These are phyloP conservation scores for Eucalyptus regnans DNA, from an alignment of 345 rosid species.

Conservation along the genomic window DNA sequence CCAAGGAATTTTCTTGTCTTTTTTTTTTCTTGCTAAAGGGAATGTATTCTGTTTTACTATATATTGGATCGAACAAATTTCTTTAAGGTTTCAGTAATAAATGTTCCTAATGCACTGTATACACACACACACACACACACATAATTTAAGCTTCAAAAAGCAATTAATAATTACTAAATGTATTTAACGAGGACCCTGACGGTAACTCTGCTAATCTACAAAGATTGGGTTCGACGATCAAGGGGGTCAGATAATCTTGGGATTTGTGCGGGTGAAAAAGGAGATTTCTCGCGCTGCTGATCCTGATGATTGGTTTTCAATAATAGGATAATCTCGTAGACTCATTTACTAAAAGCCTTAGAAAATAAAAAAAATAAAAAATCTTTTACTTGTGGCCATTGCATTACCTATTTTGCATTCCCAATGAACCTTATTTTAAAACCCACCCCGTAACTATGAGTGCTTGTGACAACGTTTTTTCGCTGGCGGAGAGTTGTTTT, in stretches of 20 bases:
- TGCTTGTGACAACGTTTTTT: no score
- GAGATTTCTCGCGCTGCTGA: neutral
- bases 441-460: neutral
- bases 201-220: neutral
- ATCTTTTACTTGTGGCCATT: neutral
- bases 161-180: neutral
- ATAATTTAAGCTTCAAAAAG: neutral
- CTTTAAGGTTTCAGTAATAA: neutral
- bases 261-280: neutral
- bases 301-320: neutral
- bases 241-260: neutral
- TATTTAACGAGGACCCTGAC: neutral
- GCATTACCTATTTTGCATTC: neutral
- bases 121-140: accelerated
- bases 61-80: neutral
- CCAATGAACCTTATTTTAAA: neutral
- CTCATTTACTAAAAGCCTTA: neutral
- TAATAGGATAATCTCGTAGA: neutral
- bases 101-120: neutral
- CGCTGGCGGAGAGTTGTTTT: no score
- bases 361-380: neutral
- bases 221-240: neutral
- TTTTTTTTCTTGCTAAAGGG: neutral
- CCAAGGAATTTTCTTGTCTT: neutral
- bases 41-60: neutral